Conservation (phyloP, 305 asterid genomes). For the Solanum hybrid region DNA sequence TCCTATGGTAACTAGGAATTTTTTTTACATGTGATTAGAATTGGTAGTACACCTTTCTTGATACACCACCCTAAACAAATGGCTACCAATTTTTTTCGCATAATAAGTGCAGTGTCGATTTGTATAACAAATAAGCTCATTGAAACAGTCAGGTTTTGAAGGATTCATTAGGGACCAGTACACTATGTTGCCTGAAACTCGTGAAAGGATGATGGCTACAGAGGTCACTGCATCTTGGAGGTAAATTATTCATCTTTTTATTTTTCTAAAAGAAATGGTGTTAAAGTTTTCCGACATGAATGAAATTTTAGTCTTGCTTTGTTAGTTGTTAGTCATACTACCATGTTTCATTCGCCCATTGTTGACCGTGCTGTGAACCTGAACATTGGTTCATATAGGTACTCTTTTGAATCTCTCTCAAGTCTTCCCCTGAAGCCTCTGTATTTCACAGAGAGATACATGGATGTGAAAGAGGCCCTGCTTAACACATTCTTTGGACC, state of each 20-base stretch:
- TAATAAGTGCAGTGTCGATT: neutral
- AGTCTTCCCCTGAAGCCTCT: slow-evolving; percentile 43
- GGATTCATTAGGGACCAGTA: slow-evolving; percentile 78
- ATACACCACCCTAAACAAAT: neutral
- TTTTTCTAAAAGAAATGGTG: neutral
- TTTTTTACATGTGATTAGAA: neutral
- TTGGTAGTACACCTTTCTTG: neutral
- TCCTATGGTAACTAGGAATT: neutral
- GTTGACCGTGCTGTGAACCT: neutral
- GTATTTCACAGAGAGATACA: slow-evolving; percentile 52
- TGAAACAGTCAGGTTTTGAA: slow-evolving; percentile 90
- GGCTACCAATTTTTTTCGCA: neutral
- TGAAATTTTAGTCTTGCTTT: neutral
- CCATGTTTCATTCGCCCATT: neutral
- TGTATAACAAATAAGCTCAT: neutral
- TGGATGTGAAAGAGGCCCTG: slow-evolving; percentile 61
- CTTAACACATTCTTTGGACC: slow-evolving; percentile 71
- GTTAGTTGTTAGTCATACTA: neutral
- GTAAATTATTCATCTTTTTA: slow-evolving; percentile 19
- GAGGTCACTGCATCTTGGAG: slow-evolving; percentile 91
- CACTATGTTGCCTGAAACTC: slow-evolving; percentile 89
- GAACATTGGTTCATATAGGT: slow-evolving; percentile 39
- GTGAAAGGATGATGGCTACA: slow-evolving; percentile 90
- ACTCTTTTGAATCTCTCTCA: slow-evolving; percentile 47
- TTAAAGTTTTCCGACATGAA: neutral